These are phyloP conservation scores for Ceratocystis colombiana DNA, from an alignment of 2,329 filamentous ascomycete genomes.

Conservation along the genomic window DNA sequence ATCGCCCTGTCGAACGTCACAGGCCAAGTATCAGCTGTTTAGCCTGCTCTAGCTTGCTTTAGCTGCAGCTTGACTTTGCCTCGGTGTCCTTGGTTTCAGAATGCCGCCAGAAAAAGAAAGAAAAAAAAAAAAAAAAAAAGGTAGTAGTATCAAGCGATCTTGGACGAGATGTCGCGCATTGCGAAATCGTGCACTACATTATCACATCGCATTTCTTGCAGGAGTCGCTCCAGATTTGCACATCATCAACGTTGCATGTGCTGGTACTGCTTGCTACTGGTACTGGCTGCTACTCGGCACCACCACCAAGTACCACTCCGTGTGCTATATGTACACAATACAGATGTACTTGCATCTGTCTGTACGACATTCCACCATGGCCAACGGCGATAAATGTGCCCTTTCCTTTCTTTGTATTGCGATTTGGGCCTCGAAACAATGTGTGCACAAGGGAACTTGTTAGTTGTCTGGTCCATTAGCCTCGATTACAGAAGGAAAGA, in stretches of 20 bases:
- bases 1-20: no score
- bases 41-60: no score
- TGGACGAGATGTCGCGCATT: background rate
- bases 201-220: conserved; percentile 1
- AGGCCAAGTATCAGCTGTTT: no score
- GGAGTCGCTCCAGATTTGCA: background rate
- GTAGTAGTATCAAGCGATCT: background rate
- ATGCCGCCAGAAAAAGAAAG: no score
- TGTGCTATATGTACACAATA: background rate
- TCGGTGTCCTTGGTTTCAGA: no score
- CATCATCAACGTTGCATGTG: background rate
- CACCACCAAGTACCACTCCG: background rate
- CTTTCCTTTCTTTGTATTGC: background rate
- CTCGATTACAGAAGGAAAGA: background rate
- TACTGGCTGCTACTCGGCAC: no score
- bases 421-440: background rate
- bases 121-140: background rate
- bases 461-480: background rate
- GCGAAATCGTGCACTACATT: conserved; percentile 1
- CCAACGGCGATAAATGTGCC: background rate
- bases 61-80: no score
- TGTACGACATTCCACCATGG: background rate
- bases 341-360: background rate
- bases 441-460: background rate
- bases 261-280: no score